Conservation (phyloP, 768 basidiomycete species). For the Boletus sp. region DNA sequence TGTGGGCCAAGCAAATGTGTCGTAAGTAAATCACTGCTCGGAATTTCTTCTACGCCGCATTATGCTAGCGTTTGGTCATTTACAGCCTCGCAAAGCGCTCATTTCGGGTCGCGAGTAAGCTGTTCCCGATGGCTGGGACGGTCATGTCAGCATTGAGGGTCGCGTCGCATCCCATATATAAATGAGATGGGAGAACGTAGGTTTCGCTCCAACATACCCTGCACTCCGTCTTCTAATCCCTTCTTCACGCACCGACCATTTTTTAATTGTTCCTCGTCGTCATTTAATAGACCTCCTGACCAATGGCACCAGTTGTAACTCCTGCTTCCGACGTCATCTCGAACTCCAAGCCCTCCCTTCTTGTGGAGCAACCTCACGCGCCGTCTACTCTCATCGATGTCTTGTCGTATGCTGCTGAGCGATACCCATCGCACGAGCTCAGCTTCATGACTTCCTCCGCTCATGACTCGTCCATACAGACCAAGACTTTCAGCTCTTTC, state of each 20-base stretch:
- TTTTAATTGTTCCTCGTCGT: neutral
- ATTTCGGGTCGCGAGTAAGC: neutral
- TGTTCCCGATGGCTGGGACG: neutral
- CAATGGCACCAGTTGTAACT: constrained; percentile 10
- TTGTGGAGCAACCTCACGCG: neutral
- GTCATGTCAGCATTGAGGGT: neutral
- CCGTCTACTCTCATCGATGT: constrained; percentile 24
- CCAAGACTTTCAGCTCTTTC: constrained; percentile 18
- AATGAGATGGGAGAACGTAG: neutral
- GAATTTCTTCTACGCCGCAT: constrained; percentile 1
- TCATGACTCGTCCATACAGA: constrained; percentile 22
- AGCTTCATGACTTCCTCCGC: constrained; percentile 25
- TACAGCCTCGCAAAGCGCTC: constrained; percentile 1
- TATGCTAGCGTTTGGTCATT: constrained; percentile 7
- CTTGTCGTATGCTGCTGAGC: constrained; percentile 15
- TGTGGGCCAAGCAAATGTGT: neutral
- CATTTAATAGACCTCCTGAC: neutral
- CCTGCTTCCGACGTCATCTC: constrained; percentile 1
- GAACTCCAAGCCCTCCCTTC: constrained; percentile 4
- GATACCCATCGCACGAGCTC: constrained; percentile 22
- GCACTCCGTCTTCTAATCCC: neutral
- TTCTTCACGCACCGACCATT: neutral
- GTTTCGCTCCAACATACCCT: neutral
- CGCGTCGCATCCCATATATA: constrained; percentile 9
- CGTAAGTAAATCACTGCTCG: neutral